These are phyloP conservation scores for Annona cherimola DNA, from an alignment of 164 flowering plant genomes.

Conservation along the genomic window DNA sequence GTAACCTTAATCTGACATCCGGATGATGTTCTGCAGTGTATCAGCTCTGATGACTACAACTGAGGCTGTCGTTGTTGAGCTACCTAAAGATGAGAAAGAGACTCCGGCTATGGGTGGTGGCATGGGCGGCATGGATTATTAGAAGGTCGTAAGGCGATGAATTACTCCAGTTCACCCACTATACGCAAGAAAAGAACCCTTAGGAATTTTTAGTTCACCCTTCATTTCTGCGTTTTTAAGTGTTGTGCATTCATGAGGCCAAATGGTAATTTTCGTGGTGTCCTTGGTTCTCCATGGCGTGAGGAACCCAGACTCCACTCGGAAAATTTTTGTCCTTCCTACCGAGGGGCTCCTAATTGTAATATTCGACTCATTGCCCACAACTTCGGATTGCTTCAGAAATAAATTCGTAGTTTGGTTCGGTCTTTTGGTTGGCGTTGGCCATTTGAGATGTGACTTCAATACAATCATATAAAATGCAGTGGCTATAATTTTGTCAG, in stretches of 20 bases:
- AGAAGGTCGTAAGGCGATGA: conserved; percentile 2
- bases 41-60: conserved; percentile 95
- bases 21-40: conserved; percentile 39
- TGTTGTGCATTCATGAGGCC: background rate
- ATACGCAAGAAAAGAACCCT: background rate
- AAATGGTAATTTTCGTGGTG: no score
- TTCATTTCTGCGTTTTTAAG: background rate
- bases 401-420: no score
- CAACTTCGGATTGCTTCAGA: background rate
- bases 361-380: background rate
- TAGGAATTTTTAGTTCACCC: background rate
- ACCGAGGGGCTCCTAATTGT: background rate
- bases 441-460: no score
- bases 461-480: no score
- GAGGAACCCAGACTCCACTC: background rate
- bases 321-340: background rate
- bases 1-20: background rate
- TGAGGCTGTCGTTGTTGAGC: conserved; percentile 80
- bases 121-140: conserved; percentile 86
- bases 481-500: no score
- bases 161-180: background rate
- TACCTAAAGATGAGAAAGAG: conserved; percentile 79
- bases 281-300: no score
- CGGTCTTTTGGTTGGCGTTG: no score
- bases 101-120: conserved; percentile 57